Conservation (phyloP, 352 stramenopile genomes). For the Peronospora belbahrii region DNA sequence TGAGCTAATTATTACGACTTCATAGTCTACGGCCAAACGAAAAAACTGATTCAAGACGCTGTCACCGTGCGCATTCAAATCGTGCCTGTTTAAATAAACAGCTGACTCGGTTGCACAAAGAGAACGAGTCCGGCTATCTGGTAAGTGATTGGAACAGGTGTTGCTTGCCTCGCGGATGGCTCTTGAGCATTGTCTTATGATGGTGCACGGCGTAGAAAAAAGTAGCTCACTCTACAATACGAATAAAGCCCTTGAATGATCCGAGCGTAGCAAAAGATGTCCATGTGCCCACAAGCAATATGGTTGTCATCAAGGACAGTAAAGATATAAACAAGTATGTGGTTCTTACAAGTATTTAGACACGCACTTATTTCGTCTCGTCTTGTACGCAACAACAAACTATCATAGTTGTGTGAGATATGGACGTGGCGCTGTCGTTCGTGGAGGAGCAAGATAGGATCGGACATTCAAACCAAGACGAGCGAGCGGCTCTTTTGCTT, state of each 20-base stretch:
- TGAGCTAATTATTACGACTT: too few relatives aligned
- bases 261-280: slow-evolving; percentile 1
- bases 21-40: not conserved
- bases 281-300: too few relatives aligned
- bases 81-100: slow-evolving; percentile 20
- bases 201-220: not conserved
- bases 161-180: not conserved
- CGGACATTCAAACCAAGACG: slow-evolving; percentile 5
- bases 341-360: too few relatives aligned
- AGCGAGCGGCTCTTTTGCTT: not conserved
- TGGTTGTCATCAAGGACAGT: too few relatives aligned
- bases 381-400: slow-evolving; percentile 20
- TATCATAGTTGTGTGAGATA: slow-evolving; percentile 11
- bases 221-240: slow-evolving; percentile 19
- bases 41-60: not conserved
- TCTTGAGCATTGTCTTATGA: not conserved
- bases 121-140: not conserved
- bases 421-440: not conserved
- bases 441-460: not conserved
- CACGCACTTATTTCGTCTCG: slow-evolving; percentile 2
- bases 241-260: slow-evolving; percentile 22
- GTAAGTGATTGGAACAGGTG: not conserved
- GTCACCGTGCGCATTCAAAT: slow-evolving; percentile 3
- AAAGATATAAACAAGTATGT: too few relatives aligned
- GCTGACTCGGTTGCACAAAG: slow-evolving; percentile 12